Evolutionary conservation across 2,329 filamentous ascomycete genomes (phyloP).

Genomic region (Cordyceps pruinosa): DNA sequence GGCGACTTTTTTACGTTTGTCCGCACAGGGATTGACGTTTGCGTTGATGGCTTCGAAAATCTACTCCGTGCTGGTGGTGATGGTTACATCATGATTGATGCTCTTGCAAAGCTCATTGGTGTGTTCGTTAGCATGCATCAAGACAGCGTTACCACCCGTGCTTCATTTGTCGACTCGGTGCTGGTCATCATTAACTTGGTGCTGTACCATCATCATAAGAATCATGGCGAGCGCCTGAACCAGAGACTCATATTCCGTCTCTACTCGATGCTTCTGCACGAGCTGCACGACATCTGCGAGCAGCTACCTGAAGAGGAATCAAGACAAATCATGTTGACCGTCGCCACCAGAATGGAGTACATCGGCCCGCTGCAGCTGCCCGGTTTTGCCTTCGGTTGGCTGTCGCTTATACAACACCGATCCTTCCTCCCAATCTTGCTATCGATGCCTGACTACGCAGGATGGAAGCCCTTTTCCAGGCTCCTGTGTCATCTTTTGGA

Average conservation of each 20-base stretch:
- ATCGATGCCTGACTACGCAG: slow-evolving; percentile 56
- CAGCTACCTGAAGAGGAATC: slow-evolving; percentile 55
- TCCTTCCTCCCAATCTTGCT: slow-evolving; percentile 76
- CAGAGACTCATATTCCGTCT: slow-evolving; percentile 88
- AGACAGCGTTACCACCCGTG: slow-evolving; percentile 56
- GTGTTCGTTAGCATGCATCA: slow-evolving; percentile 67
- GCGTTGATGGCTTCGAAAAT: slow-evolving; percentile 71
- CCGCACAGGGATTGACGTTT: slow-evolving; percentile 72
- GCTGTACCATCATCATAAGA: slow-evolving; percentile 77
- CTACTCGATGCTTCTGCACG: slow-evolving; percentile 74
- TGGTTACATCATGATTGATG: slow-evolving; percentile 61
- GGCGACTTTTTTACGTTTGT: slow-evolving; percentile 77
- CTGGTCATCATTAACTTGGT: slow-evolving; percentile 73
- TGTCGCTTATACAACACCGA: slow-evolving; percentile 74
- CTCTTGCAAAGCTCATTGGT: slow-evolving; percentile 72
- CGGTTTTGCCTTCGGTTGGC: slow-evolving; percentile 79
- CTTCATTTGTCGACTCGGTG: slow-evolving; percentile 68
- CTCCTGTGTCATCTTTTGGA: slow-evolving; percentile 66
- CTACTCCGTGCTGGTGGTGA: slow-evolving; percentile 54
- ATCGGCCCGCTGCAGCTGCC: slow-evolving; percentile 73
- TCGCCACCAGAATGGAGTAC: slow-evolving; percentile 64
- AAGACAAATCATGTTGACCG: slow-evolving; percentile 61
- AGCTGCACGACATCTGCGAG: slow-evolving; percentile 55
- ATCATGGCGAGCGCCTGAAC: slow-evolving; percentile 73
- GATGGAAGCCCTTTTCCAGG: slow-evolving; percentile 70